phyloP scores from a whole-genome alignment of 2,329 filamentous ascomycete species.

The Aspergillus oerlinghausenensis region DNA sequence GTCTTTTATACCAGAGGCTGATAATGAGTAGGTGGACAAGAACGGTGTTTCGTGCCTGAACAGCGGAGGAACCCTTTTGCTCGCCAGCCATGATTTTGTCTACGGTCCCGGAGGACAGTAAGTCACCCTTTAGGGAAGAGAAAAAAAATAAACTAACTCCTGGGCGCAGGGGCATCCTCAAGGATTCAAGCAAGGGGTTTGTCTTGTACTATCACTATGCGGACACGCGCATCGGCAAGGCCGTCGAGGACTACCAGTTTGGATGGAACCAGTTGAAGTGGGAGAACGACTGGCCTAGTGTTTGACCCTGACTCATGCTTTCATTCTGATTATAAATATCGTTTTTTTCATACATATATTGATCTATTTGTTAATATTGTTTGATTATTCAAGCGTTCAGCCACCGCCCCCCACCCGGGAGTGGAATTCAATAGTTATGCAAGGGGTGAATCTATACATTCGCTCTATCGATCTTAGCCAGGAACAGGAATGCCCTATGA shows the following conservation, averaged over 20 bases:
- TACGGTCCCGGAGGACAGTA: slow-evolving; percentile 66
- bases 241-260: slow-evolving; percentile 42
- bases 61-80: slow-evolving; percentile 58
- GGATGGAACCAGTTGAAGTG: slow-evolving; percentile 47
- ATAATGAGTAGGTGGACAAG: slow-evolving; percentile 44
- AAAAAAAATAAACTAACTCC: background rate
- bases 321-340: background rate
- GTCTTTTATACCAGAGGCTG: background rate
- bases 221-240: slow-evolving; percentile 48
- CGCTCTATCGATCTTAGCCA: background rate
- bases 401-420: background rate
- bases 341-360: background rate
- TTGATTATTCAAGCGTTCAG: background rate
- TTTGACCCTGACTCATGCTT: slow-evolving; percentile 13
- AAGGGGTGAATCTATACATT: background rate
- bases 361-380: background rate
- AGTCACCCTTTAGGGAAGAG: slow-evolving; percentile 25
- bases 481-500: background rate
- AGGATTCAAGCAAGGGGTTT: slow-evolving; percentile 41
- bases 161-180: slow-evolving; percentile 26
- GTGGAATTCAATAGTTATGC: background rate
- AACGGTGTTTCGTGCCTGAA: slow-evolving; percentile 49
- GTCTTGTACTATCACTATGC: slow-evolving; percentile 63
- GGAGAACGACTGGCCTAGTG: slow-evolving; percentile 42
- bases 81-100: slow-evolving; percentile 55